Conservation (phyloP, 2,329 filamentous ascomycete genomes). For the Akanthomyces muscarius region DNA sequence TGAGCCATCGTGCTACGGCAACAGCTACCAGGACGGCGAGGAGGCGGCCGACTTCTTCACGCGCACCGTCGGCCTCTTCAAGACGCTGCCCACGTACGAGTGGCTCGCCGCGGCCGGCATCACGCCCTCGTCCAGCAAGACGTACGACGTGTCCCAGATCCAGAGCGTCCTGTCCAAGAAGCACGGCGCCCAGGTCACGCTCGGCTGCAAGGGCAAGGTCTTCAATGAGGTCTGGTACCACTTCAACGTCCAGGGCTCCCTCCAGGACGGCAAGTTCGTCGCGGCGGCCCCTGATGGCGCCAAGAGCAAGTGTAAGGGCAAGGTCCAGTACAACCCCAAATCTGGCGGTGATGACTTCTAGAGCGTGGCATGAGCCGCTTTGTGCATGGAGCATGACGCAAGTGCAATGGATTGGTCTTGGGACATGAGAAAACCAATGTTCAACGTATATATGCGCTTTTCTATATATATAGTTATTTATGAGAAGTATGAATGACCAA, state of each 20-base stretch:
- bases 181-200: constrained; percentile 52
- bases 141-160: constrained; percentile 57
- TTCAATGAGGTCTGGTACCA: constrained; percentile 58
- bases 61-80: constrained; percentile 61
- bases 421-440: background rate
- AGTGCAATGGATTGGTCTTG: background rate
- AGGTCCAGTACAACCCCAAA: constrained; percentile 62
- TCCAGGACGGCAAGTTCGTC: constrained; percentile 59
- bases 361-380: background rate
- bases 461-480: constrained; percentile 6
- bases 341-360: background rate
- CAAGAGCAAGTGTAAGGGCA: constrained; percentile 59
- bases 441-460: constrained; percentile 4
- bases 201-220: constrained; percentile 49
- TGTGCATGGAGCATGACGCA: background rate
- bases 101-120: constrained; percentile 60
- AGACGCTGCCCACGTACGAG: constrained; percentile 61
- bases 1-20: constrained; percentile 59
- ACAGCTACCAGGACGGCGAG: constrained; percentile 53
- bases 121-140: constrained; percentile 47
- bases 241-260: constrained; percentile 56
- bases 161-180: constrained; percentile 53
- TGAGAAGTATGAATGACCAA: background rate
- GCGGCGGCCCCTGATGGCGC: constrained; percentile 52
- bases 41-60: constrained; percentile 69